These are phyloP conservation scores for Rutstroemia sp. DNA, from an alignment of 2,329 filamentous ascomycete species.

Conservation along the genomic window DNA sequence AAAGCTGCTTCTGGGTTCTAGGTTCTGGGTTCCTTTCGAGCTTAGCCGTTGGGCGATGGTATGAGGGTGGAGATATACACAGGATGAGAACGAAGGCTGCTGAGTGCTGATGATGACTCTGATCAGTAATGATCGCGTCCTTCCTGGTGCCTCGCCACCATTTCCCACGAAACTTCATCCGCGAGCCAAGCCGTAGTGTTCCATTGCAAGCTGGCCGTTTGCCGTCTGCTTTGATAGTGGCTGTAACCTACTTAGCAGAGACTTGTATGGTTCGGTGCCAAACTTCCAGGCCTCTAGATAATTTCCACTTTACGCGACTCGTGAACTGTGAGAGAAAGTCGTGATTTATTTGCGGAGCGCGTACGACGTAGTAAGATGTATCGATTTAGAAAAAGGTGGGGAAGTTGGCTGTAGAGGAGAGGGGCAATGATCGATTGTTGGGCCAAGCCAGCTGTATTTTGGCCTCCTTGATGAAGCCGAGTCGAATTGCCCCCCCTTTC, in stretches of 20 bases:
- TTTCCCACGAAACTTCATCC: neutral
- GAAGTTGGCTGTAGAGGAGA: neutral
- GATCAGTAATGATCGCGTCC: neutral
- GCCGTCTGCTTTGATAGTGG: neutral
- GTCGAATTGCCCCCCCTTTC: neutral
- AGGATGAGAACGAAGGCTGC: neutral
- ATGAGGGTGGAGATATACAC: slow-evolving; percentile 2
- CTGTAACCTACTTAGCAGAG: neutral
- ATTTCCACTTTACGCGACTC: slow-evolving; percentile 5
- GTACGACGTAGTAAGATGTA: neutral
- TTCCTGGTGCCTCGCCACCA: slow-evolving; percentile 1
- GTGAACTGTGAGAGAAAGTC: neutral
- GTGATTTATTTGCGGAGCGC: neutral
- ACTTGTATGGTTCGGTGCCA: neutral
- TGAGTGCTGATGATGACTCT: neutral
- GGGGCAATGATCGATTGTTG: slow-evolving; percentile 1
- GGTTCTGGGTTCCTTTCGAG: neutral
- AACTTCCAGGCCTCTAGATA: neutral
- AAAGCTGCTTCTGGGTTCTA: neutral
- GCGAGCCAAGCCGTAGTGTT: neutral
- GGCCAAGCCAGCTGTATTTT: neutral
- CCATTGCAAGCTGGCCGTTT: neutral
- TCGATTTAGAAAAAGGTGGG: neutral
- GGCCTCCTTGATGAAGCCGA: neutral
- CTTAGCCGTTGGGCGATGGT: slow-evolving; percentile 2